Base-by-base conservation (phyloP, 306 rosid genomes). In the Amphicarpaea edgeworthii region DNA sequence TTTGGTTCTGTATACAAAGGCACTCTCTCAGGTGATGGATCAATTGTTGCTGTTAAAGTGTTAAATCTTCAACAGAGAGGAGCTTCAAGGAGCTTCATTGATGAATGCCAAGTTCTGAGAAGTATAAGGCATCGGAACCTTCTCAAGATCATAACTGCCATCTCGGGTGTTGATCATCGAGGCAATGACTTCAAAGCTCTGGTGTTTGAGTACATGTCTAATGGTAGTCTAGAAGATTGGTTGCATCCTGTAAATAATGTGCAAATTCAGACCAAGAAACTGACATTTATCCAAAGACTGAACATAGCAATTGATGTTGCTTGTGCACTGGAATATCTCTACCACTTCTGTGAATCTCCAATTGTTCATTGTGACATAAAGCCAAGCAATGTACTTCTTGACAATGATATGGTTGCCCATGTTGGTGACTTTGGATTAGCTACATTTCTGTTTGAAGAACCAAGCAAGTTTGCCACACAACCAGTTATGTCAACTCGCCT, bases 1-100 rank as follows among this genome's bases (percentile, higher is more conserved):
- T 86, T 83, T 68, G 83, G 86, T 59, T 82, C 72, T 57, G 77
- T 81, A 2, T 85, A 85, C 51, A 85, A 78, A 75, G 88, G 86
- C 62, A 70, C 30, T 4, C 74, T 85, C 41, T 12, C 55, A 20
- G 3, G 17, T 0, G 73, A 73, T 49, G 79, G 40, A 58, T 42
- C 78, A 55, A 37, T 1, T 40, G 67, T 85, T n/a, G 88, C 82
- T 3, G 9, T 85, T 3, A 82, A 85, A 70, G 86, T 85, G 0
- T 37, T 85, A 12, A 79, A 72, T 54, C 83, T 72, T 79, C 54
- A 79, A 42, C 79, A 79, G 8, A 65, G 8, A 54, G 83, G 79
- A 55, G 83, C 83, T 19, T 72, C 61, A 15, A 54, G 32, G 53
- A 72, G 83, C 21, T 72, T 79, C 75, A 53, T 64, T 42, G 75